Conservation (phyloP, 306 rosid genomes). For the Prunus fruticosa region DNA sequence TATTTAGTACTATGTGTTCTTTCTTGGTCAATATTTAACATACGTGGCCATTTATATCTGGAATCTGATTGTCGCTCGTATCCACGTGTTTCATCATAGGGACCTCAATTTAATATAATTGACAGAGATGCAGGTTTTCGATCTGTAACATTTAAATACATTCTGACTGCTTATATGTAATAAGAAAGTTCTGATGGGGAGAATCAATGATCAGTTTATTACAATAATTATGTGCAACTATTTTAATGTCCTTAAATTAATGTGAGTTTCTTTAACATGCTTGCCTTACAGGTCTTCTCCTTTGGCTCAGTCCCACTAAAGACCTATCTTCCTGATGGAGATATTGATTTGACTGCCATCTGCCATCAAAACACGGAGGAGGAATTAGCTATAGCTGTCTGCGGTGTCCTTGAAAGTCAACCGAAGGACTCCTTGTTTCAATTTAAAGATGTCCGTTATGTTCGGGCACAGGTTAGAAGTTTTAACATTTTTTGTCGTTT, state of each 20-base stretch:
- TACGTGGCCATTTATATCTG: not conserved
- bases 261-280: constrained; percentile 1
- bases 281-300: constrained; percentile 50
- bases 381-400: constrained; percentile 40
- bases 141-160: not conserved
- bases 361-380: constrained; percentile 41
- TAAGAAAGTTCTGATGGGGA: not conserved
- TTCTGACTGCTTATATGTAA: not conserved
- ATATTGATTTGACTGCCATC: constrained; percentile 62
- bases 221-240: constrained; percentile 14
- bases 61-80: not conserved
- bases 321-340: constrained; percentile 83
- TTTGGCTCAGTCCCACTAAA: constrained; percentile 74
- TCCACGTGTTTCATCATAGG: constrained; percentile 6
- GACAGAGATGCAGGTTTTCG: not conserved
- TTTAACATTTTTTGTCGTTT: constrained; percentile 9
- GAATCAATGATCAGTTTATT: constrained; percentile 1
- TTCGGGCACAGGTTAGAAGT: constrained; percentile 53
- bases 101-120: not conserved
- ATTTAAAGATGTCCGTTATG: constrained; percentile 42
- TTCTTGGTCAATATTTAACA: not conserved
- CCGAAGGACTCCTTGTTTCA: constrained; percentile 25
- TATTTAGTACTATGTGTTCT: not conserved
- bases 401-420: constrained; percentile 32
- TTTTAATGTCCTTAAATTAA: constrained; percentile 7